These are phyloP conservation scores for Euphorbia pulcherrima DNA, from an alignment of 345 rosid species.

Conservation along the genomic window DNA sequence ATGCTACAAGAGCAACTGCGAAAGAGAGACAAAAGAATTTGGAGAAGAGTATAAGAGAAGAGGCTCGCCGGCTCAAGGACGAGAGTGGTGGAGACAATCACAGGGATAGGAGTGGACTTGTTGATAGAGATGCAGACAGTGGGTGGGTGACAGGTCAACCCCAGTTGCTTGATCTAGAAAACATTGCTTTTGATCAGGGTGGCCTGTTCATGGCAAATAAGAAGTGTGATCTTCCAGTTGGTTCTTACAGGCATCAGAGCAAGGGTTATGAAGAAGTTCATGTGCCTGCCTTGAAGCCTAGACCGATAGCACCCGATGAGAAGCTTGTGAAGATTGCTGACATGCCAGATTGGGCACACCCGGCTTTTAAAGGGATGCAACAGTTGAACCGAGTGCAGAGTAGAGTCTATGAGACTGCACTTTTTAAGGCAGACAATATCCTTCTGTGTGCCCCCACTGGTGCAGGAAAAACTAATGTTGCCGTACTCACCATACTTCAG, in stretches of 20 bases:
- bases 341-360: constrained; percentile 94
- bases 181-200: constrained; percentile 76
- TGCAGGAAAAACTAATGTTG: constrained; percentile 97
- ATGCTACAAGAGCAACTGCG: constrained; percentile 88
- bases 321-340: constrained; percentile 70
- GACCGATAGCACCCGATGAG: constrained; percentile 54
- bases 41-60: constrained; percentile 91
- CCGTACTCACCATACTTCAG: constrained; percentile 92
- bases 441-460: constrained; percentile 98
- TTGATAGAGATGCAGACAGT: constrained; percentile 67
- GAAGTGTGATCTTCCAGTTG: constrained; percentile 78
- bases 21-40: constrained; percentile 90
- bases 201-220: constrained; percentile 86
- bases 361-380: constrained; percentile 87
- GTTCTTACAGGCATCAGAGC: constrained; percentile 56
- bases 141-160: constrained; percentile 81
- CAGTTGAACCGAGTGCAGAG: constrained; percentile 93
- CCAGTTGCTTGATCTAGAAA: constrained; percentile 79
- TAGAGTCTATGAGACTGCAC: constrained; percentile 81
- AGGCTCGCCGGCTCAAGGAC: constrained; percentile 84
- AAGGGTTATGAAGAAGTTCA: constrained; percentile 96
- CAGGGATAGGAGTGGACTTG: constrained; percentile 50
- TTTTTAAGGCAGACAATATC: constrained; percentile 66
- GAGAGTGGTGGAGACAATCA: constrained; percentile 67
- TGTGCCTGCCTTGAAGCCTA: constrained; percentile 70